Evolutionary conservation across 805 yeast genomes (phyloP), one percentile per base, ranked within the genome.

Genomic region (Saccharomycopsis malanga): DNA sequence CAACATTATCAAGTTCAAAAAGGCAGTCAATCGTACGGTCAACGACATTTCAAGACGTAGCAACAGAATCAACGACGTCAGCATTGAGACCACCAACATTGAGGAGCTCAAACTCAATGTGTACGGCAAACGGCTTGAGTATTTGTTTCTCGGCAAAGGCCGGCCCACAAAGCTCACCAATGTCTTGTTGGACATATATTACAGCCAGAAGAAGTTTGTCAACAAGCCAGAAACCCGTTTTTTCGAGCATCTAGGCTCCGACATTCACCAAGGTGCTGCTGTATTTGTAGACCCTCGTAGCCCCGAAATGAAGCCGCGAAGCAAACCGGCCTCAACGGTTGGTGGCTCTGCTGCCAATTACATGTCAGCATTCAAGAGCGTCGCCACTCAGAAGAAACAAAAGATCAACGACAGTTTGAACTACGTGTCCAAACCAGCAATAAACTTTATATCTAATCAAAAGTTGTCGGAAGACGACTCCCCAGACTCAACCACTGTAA

Each of bases 1-100:
- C 54, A 51, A 48, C 21, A 61, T 69, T 34, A 67, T 71, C 46
- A 77, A 77, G 45, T 61, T 81, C 41, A 79, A 81, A 39, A 79
- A 76, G 53, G 87, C 76, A 27, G 84, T 86, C 30, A 84, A 83
- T 56, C 73, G 77, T 17, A 81, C 88, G 0, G 84, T 85, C 21
- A 84, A 81, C 56, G 93, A 86, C 58, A 70, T 76, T 4, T 66
- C 72, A 30, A 34, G 54, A 22, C 48, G 46, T 34, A 39, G 21
- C 9, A 70, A 64, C 44, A 62, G 48, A 55, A 63, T 52, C 60
- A 55, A 46, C 23, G 56, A 63, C 20, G 50, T 60, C 7, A 65
- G 61, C 36, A 53, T 59, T 17, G 70, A 67, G 41, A 66, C 69
- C 1, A 46, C 55, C 21, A 68, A 65, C 32, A 51, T 65, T 4